phyloP scores from a whole-genome alignment of 2,329 filamentous ascomycete genomes.

The Trichoderma semiorbis region DNA sequence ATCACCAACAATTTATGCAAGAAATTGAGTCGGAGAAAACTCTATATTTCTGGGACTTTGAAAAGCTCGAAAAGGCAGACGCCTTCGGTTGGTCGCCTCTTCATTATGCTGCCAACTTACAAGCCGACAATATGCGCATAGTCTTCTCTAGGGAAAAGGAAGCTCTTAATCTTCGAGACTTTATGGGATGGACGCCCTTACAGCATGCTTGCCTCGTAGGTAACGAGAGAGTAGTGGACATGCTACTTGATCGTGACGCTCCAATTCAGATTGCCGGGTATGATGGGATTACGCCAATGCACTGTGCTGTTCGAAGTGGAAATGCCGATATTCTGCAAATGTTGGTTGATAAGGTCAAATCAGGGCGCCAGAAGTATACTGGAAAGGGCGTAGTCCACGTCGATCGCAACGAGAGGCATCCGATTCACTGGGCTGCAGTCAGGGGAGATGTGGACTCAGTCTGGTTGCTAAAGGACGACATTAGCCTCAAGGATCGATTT shows the following conservation, averaged over 20 bases:
- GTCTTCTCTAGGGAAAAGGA: neutral
- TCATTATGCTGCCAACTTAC: constrained; percentile 4
- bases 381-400: neutral
- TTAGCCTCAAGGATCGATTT: neutral
- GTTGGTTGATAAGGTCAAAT: neutral
- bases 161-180: neutral
- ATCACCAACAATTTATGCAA: neutral
- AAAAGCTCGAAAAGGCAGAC: neutral
- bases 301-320: constrained; percentile 1
- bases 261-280: neutral
- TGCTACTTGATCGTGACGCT: neutral
- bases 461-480: neutral
- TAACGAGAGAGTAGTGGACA: neutral
- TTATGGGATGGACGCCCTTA: constrained; percentile 3
- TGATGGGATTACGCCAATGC: constrained; percentile 1
- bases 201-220: neutral
- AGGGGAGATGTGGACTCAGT: neutral
- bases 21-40: no score
- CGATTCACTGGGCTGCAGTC: constrained; percentile 11
- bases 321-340: neutral
- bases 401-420: neutral
- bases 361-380: neutral
- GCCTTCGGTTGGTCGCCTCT: constrained; percentile 1
- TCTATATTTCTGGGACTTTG: neutral
- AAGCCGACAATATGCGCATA: neutral